These are phyloP conservation scores for Chromosphaera perkinsii DNA, from an alignment of 208 protist genomes.

Conservation along the genomic window DNA sequence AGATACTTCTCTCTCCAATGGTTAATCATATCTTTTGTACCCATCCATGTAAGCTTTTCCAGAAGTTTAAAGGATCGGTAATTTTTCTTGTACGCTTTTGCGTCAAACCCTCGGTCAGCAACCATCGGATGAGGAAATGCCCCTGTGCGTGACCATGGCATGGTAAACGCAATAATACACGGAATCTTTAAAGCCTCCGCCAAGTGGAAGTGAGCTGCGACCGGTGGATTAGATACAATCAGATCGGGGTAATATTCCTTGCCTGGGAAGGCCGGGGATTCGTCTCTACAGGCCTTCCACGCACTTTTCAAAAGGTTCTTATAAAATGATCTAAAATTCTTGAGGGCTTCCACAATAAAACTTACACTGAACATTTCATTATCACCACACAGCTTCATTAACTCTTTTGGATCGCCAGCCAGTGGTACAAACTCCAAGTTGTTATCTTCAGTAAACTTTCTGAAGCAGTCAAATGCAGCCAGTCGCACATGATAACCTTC, in stretches of 20 bases:
- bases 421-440: conserved; percentile 11
- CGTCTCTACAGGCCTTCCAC: no score
- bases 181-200: conserved; percentile 30
- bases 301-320: no score
- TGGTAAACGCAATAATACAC: conserved; percentile 17
- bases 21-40: conserved; percentile 8
- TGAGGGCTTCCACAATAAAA: conserved; percentile 1
- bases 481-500: conserved; percentile 21
- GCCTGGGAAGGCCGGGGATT: no score
- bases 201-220: conserved; percentile 5
- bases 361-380: not conserved
- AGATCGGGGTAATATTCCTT: conserved; percentile 3
- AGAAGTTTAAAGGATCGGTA: not conserved
- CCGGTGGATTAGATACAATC: conserved; percentile 21
- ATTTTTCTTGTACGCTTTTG: not conserved
- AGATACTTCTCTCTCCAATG: not conserved
- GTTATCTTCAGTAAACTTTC: conserved; percentile 10
- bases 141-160: conserved; percentile 26
- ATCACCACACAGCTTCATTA: conserved; percentile 5
- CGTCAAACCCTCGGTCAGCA: not conserved
- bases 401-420: conserved; percentile 12
- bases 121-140: conserved; percentile 14
- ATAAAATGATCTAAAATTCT: no score
- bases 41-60: not conserved
- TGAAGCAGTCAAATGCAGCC: conserved; percentile 7